These are phyloP conservation scores for Mycena polygramma DNA, from an alignment of 768 basidiomycete species.

Conservation along the genomic window DNA sequence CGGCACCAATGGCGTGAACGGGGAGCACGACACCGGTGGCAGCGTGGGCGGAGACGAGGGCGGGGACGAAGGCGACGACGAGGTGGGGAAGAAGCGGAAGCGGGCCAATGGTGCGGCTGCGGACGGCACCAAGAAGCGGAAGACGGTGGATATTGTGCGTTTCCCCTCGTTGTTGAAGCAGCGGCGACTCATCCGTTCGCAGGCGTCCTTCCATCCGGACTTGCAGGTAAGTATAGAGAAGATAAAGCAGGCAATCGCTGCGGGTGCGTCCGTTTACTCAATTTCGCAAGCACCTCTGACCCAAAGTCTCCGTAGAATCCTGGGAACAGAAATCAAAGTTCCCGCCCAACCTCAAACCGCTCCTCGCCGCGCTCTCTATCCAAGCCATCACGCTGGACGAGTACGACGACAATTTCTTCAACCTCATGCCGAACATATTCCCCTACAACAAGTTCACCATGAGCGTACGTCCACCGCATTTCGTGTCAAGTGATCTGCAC, in stretches of 20 bases:
- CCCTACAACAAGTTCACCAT: conserved; percentile 98
- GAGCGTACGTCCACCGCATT: conserved; percentile 64
- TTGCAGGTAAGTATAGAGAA: conserved; percentile 72
- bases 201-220: conserved; percentile 80
- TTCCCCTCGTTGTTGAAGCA: background rate
- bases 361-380: conserved; percentile 77
- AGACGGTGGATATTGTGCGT: conserved; percentile 75
- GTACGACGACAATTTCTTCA: conserved; percentile 94
- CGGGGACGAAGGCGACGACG: conserved; percentile 48
- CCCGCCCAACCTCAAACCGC: conserved; percentile 82
- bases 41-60: conserved; percentile 31
- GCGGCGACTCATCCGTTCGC: conserved; percentile 12
- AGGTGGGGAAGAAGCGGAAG: conserved; percentile 65
- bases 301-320: conserved; percentile 60
- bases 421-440: conserved; percentile 86
- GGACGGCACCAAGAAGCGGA: conserved; percentile 79
- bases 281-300: background rate
- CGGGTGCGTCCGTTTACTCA: conserved; percentile 56
- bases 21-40: conserved; percentile 33
- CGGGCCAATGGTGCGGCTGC: conserved; percentile 60
- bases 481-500: background rate
- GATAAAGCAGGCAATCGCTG: conserved; percentile 70
- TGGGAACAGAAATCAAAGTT: conserved; percentile 93
- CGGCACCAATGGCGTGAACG: background rate
- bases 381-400: conserved; percentile 87